These are phyloP conservation scores for Lactarius pseudohatsudake DNA, from an alignment of 768 basidiomycete genomes.

Conservation along the genomic window DNA sequence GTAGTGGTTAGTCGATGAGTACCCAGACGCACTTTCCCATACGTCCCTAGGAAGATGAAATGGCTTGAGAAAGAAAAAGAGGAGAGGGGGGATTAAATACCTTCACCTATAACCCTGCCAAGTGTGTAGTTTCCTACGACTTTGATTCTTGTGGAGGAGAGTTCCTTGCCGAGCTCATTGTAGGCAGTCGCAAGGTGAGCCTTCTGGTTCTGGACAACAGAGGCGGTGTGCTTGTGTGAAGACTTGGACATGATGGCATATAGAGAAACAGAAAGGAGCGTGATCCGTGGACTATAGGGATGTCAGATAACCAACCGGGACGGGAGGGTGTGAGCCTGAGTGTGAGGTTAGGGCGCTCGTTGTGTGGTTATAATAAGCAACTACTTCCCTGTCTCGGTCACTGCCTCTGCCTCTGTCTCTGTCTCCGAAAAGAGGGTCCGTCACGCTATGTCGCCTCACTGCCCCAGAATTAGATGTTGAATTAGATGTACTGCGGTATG, in stretches of 20 bases:
- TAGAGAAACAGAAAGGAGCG: slow-evolving; percentile 26
- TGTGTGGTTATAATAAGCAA: not conserved
- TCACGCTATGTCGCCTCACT: not conserved
- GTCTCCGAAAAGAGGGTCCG: not conserved
- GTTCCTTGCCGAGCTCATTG: slow-evolving; percentile 95
- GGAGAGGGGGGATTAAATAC: slow-evolving; percentile 42
- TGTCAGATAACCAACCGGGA: slow-evolving; percentile 23
- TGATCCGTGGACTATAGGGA: slow-evolving; percentile 26
- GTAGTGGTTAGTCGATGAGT: slow-evolving; percentile 90
- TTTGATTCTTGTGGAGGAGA: slow-evolving; percentile 85
- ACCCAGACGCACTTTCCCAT: slow-evolving; percentile 93
- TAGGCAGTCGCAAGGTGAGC: slow-evolving; percentile 93
- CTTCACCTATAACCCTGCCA: slow-evolving; percentile 94
- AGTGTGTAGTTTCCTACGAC: slow-evolving; percentile 95
- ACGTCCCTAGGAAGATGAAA: slow-evolving; percentile 62
- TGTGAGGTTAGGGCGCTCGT: slow-evolving; percentile 17
- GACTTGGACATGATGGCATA: slow-evolving; percentile 27
- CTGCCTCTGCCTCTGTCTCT: not conserved
- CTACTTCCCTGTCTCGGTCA: not conserved
- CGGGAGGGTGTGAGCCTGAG: slow-evolving; percentile 6
- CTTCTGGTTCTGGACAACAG: slow-evolving; percentile 59
- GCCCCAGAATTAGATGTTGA: not conserved
- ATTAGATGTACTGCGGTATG: not conserved
- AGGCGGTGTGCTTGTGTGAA: slow-evolving; percentile 36
- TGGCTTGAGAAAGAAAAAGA: not conserved